Conservation (phyloP, 129 eudicot species). For the Pittosporum tobira region DNA sequence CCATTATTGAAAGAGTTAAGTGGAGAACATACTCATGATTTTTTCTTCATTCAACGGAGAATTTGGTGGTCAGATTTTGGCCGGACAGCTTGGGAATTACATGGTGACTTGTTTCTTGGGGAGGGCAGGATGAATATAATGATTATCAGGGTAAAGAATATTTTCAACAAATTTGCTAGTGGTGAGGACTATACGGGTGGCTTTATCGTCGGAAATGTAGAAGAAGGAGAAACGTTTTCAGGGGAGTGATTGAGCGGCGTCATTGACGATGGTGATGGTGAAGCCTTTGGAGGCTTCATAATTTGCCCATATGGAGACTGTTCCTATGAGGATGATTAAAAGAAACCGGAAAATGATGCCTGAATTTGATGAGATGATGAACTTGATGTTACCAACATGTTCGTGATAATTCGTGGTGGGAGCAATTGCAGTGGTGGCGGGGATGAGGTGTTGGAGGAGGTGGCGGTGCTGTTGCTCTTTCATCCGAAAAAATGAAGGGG, state of each 20-base stretch:
- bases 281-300: slow-evolving; percentile 67
- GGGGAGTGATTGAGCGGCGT: slow-evolving; percentile 21
- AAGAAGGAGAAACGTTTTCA: slow-evolving; percentile 41
- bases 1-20: slow-evolving; percentile 38
- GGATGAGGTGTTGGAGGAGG: slow-evolving; percentile 19
- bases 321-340: slow-evolving; percentile 26
- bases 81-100: slow-evolving; percentile 31
- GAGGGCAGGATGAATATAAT: background rate
- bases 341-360: slow-evolving; percentile 28
- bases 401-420: background rate
- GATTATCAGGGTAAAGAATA: slow-evolving; percentile 36
- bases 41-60: slow-evolving; percentile 11
- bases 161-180: slow-evolving; percentile 34
- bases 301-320: slow-evolving; percentile 48
- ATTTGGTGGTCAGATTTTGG: slow-evolving; percentile 6
- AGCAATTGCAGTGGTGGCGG: slow-evolving; percentile 8
- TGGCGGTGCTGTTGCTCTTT: slow-evolving; percentile 1
- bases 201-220: slow-evolving; percentile 49
- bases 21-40: slow-evolving; percentile 24
- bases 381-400: background rate
- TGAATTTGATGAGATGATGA: slow-evolving; percentile 14
- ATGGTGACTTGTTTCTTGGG: slow-evolving; percentile 34
- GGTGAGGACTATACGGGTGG: slow-evolving; percentile 36
- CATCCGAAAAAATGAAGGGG: background rate
- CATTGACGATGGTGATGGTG: slow-evolving; percentile 36